Percentiles rank a stretch among this genome's conserved stretches.
These are phyloP conservation scores for Cryphonectria nitschkei DNA, from an alignment of 2,329 filamentous ascomycete genomes.

Conservation along the genomic window DNA sequence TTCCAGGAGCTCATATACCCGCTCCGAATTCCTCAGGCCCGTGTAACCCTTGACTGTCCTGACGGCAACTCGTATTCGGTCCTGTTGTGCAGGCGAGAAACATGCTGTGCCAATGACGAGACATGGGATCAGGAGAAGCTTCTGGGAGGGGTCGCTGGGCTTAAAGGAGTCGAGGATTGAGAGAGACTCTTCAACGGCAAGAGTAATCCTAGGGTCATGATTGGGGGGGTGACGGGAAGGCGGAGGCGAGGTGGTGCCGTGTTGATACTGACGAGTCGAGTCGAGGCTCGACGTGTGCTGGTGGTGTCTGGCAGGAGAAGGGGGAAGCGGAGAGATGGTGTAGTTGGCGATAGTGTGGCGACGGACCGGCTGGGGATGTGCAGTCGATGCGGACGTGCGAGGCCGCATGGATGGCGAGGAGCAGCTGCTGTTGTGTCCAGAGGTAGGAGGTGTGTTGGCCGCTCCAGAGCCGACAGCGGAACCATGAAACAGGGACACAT, in stretches of 20 bases:
- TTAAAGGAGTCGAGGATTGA: conserved; percentile 58
- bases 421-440: conserved; percentile 39
- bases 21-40: conserved; percentile 61
- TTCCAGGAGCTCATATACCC: conserved; percentile 57
- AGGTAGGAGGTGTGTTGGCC: conserved; percentile 36
- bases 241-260: conserved; percentile 47
- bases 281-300: conserved; percentile 29
- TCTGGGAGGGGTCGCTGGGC: conserved; percentile 61
- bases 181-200: conserved; percentile 61
- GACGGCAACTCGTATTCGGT: conserved; percentile 55
- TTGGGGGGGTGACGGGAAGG: conserved; percentile 52
- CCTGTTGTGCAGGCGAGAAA: conserved; percentile 56
- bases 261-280: conserved; percentile 23
- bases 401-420: conserved; percentile 40
- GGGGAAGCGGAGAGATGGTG: conserved; percentile 30
- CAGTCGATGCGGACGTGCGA: conserved; percentile 27
- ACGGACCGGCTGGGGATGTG: conserved; percentile 27
- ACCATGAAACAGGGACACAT: conserved; percentile 29
- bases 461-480: conserved; percentile 28
- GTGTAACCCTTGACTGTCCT: conserved; percentile 60
- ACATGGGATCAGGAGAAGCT: conserved; percentile 62
- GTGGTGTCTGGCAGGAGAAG: conserved; percentile 28
- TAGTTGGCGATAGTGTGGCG: conserved; percentile 35
- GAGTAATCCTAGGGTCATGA: conserved; percentile 55
- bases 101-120: conserved; percentile 64